A percentile compares a stretch with the other conserved stretches of the same genome.
Evolutionary conservation across 106 monocot species (phyloP).

Genomic region (Apostasia ramifera): DNA sequence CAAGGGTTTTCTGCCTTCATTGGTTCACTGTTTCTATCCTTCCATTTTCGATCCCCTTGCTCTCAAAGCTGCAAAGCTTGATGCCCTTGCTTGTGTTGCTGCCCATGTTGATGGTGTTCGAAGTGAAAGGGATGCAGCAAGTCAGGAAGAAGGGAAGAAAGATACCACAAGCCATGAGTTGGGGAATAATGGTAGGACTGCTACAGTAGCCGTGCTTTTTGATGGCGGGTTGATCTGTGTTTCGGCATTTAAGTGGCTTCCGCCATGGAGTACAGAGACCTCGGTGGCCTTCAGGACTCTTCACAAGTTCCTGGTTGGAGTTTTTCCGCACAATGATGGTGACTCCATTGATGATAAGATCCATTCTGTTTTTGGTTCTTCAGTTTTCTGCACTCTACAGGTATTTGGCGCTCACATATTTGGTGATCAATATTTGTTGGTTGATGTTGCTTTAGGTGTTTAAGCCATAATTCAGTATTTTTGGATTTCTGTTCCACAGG

Average conservation of each 20-base stretch:
- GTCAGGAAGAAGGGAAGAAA: slow-evolving; percentile 7
- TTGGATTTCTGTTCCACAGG: slow-evolving; percentile 24
- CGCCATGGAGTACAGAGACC: slow-evolving; percentile 80
- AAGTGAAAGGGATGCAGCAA: background rate
- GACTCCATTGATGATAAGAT: slow-evolving; percentile 2
- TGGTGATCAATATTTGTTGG: background rate
- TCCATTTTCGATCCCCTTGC: slow-evolving; percentile 74
- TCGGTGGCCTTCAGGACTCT: slow-evolving; percentile 53
- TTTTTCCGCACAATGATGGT: slow-evolving; percentile 28
- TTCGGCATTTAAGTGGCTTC: slow-evolving; percentile 76
- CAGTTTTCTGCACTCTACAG: slow-evolving; percentile 52
- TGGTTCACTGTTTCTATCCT: slow-evolving; percentile 54
- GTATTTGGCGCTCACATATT: slow-evolving; percentile 17
- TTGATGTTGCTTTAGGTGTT: background rate
- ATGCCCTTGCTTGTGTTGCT: slow-evolving; percentile 58
- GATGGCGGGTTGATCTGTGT: slow-evolving; percentile 76
- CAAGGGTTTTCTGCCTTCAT: slow-evolving; percentile 15
- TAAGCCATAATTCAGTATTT: slow-evolving; percentile 6
- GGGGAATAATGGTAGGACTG: background rate
- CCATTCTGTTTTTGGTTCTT: slow-evolving; percentile 28
- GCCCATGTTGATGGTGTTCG: slow-evolving; percentile 11
- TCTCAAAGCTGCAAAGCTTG: slow-evolving; percentile 73
- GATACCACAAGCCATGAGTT: background rate
- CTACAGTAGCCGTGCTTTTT: slow-evolving; percentile 36
- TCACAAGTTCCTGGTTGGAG: slow-evolving; percentile 61